Evolutionary conservation across 192 early-diverging fungal species (phyloP).

Genomic region (Podila epicladia): DNA sequence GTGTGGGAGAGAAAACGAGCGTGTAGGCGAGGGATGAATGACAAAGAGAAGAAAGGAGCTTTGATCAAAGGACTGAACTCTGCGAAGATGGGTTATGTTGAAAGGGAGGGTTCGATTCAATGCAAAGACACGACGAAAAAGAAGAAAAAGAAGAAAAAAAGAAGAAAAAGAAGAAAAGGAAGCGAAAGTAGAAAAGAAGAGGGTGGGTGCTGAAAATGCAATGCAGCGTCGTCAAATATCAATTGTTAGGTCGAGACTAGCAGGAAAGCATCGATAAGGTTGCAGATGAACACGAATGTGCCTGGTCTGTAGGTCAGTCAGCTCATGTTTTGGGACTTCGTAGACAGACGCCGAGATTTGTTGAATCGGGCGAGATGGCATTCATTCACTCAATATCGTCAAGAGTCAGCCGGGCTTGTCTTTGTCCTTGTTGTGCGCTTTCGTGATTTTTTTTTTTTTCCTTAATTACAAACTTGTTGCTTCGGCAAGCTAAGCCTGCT

Average conservation of each 20-base stretch:
- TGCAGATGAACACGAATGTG: background rate
- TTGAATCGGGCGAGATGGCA: too few species aligned
- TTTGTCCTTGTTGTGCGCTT: too few species aligned
- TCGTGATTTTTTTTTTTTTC: too few species aligned
- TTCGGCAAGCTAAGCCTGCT: too few species aligned
- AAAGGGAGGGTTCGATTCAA: constrained; percentile 1
- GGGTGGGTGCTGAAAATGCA: background rate
- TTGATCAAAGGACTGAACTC: background rate
- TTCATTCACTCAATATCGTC: too few species aligned
- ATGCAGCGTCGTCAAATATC: too few species aligned
- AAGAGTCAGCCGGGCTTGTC: too few species aligned
- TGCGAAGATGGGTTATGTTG: background rate
- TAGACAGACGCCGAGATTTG: too few species aligned
- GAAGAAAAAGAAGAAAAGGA: background rate
- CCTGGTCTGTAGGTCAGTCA: background rate
- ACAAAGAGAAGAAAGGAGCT: background rate
- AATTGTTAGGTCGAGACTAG: too few species aligned
- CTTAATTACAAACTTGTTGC: too few species aligned
- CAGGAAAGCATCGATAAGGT: too few species aligned
- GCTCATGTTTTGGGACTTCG: background rate
- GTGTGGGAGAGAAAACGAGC: background rate
- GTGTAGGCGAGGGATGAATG: background rate
- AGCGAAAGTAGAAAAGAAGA: too few species aligned
- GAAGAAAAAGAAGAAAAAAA: background rate
- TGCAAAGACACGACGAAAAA: constrained; percentile 7